Percentiles rank a stretch among this genome's conserved stretches.
Evolutionary conservation across 176 grass and related monocot genomes (phyloP).

Genomic region (Avena eriantha): DNA sequence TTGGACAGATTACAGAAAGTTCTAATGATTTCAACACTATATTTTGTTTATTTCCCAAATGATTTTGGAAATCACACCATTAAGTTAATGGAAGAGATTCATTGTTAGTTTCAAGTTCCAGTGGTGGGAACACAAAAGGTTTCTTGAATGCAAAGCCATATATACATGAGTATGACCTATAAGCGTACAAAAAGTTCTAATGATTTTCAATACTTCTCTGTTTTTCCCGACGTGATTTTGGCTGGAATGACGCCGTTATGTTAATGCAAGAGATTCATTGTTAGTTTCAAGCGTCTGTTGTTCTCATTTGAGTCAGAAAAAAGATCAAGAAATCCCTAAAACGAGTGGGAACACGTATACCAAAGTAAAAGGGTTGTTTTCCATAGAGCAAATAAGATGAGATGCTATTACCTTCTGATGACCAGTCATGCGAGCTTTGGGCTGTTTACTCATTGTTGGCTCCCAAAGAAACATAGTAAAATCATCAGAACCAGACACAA

Average conservation of each 20-base stretch:
- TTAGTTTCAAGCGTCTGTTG: not conserved
- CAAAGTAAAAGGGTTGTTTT: not conserved
- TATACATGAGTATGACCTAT: not conserved
- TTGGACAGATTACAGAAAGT: not conserved
- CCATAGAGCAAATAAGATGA: not conserved
- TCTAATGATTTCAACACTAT: slow-evolving; percentile 2
- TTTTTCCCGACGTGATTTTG: not conserved
- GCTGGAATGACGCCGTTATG: not conserved
- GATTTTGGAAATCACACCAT: not conserved
- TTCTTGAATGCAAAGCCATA: slow-evolving; percentile 9
- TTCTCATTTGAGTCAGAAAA: not conserved
- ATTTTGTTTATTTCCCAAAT: not conserved
- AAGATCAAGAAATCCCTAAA: not conserved
- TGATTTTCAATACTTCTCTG: not conserved
- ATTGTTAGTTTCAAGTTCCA: not conserved
- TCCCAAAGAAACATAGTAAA: slow-evolving; percentile 99
- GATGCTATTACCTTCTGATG: slow-evolving; percentile 84
- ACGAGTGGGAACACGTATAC: not conserved
- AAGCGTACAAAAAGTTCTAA: not conserved
- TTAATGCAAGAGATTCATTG: not conserved
- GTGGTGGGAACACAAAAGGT: not conserved
- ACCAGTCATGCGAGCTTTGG: slow-evolving; percentile 91
- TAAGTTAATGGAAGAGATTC: not conserved
- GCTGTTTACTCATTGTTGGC: slow-evolving; percentile 73
- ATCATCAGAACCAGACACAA: slow-evolving; percentile 98